These are phyloP conservation scores for Populus simonii DNA, from an alignment of 345 rosid species.

Conservation along the genomic window DNA sequence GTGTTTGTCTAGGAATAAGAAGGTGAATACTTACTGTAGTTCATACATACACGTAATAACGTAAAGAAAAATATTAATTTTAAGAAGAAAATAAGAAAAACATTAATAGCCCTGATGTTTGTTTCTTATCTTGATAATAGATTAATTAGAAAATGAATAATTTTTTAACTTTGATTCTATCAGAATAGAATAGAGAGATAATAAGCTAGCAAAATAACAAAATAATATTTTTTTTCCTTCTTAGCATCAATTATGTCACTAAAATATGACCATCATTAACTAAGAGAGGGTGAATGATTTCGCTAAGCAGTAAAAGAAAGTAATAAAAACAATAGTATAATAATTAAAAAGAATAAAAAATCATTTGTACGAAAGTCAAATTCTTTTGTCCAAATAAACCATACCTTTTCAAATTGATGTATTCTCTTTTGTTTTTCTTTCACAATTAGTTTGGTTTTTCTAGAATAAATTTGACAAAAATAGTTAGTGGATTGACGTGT, in stretches of 20 bases:
- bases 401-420: neutral
- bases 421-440: neutral
- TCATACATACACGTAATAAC: neutral
- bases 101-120: neutral
- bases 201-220: neutral
- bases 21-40: neutral
- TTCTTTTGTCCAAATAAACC: neutral
- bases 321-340: neutral
- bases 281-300: neutral
- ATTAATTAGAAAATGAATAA: neutral
- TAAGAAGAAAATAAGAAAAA: neutral
- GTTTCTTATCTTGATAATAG: neutral
- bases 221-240: neutral
- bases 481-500: neutral
- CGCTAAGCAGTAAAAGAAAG: neutral
- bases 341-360: neutral
- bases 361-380: neutral
- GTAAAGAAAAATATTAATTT: neutral
- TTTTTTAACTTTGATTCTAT: neutral
- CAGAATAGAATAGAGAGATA: neutral
- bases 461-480: neutral
- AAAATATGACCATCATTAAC: neutral
- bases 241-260: neutral
- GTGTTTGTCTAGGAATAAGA: neutral
- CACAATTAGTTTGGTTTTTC: neutral